Conservation (phyloP, 73 alveolate genomes). For the Effrenium voratum region DNA sequence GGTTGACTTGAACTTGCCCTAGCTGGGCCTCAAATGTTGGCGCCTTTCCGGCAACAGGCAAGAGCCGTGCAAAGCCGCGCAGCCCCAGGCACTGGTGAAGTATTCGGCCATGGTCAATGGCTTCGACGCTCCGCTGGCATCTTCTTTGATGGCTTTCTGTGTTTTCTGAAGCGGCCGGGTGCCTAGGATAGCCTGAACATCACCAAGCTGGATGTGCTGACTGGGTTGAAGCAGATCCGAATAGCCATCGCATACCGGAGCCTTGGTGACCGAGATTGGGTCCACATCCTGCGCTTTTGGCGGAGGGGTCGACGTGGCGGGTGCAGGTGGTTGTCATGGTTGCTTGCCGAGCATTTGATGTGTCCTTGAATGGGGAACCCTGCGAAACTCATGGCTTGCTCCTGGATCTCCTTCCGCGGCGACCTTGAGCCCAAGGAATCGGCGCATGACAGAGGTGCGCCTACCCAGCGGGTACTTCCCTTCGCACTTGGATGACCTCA, state of each 20-base stretch:
- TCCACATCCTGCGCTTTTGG: too few relatives aligned
- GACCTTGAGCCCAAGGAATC: conserved; percentile 6
- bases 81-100: conserved; percentile 89
- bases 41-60: too few relatives aligned
- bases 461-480: conserved; percentile 88
- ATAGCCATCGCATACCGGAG: conserved; percentile 81
- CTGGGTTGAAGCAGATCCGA: conserved; percentile 95
- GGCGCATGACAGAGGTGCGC: conserved; percentile 91
- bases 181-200: conserved; percentile 96
- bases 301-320: too few relatives aligned
- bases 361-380: too few relatives aligned
- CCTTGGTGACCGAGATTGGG: too few relatives aligned
- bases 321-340: background rate
- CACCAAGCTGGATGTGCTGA: conserved; percentile 98
- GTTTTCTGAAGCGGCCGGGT: background rate
- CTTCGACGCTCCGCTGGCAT: conserved; percentile 42
- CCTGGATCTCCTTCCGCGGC: too few relatives aligned
- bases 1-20: too few relatives aligned
- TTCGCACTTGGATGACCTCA: conserved; percentile 72
- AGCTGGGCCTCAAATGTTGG: too few relatives aligned
- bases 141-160: background rate
- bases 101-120: conserved; percentile 97
- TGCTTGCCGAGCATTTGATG: too few relatives aligned
- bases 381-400: too few relatives aligned
- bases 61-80: background rate